Base-by-base conservation (phyloP, 768 basidiomycete genomes). In the Leccinum sublutescens region DNA sequence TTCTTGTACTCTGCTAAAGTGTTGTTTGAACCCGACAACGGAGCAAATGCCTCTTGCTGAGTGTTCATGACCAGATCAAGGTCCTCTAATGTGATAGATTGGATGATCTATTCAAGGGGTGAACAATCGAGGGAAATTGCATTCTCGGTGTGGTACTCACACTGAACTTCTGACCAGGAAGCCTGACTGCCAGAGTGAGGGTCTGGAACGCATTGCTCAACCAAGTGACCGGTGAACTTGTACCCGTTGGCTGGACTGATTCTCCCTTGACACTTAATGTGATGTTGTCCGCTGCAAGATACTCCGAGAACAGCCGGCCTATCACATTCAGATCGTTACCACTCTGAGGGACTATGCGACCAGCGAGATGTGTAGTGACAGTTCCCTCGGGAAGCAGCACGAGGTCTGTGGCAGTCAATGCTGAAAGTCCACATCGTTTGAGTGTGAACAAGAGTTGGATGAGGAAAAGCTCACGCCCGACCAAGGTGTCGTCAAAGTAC, bases 161-260 rank as follows among this genome's bases (percentile, higher is more conserved):
- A 49, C 79, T 68, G 61, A 81, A 83, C 57, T 78, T 79, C 68
- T 86, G 75, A 10, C 88, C 88, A 14, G 86, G 85, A 12, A 91
- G 76, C 29, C 74, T 79, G 29, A 90, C 87, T 7, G 80, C 62
- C 9, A 91, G 78, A 7, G 81, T 79, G 33, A 90, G 73, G 5
- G 85, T 83, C 73, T 85, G 79, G 76, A 90, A 89, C 5, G 88
- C 88, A n/a, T 80, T 77, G 50, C 80, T 86, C 43, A 91, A 70
- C 88, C 88, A 89, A 3, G 71, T 69, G 14, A 89, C 84, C 0
- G 82, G 75, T 21, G 71, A 72, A 57, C 71, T 74, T 2, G 84
- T 75, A 23, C 84, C 85, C 10, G 74, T 69, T 12, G 88, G 85
- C 55, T 84, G 81, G 6, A 89, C 86, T 17, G 82, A 81, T 36